Evolutionary conservation across 768 basidiomycete genomes (phyloP), one percentile per base, ranked within the genome.

Genomic region (Cytidiella melzeri): DNA sequence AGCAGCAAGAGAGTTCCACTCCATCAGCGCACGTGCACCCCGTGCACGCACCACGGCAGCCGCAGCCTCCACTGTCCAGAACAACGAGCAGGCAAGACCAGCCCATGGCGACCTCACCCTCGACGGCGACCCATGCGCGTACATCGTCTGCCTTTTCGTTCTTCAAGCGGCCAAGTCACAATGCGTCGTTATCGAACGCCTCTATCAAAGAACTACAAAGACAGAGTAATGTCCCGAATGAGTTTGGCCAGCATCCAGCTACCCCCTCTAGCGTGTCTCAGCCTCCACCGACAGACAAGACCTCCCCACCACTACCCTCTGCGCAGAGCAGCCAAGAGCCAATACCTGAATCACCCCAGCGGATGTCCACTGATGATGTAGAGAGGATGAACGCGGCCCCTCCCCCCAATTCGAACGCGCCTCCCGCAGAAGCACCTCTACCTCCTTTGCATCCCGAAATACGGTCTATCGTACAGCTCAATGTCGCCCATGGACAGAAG

Each of bases 401-500:
- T n/a, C n/a, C n/a, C n/a, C n/a, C n/a, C n/a, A n/a, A n/a, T n/a
- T n/a, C n/a, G n/a, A n/a, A n/a, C n/a, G n/a, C n/a, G n/a, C n/a
- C 2, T 40, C 44, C 75, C 1, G 62, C 72, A 2, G 73, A 75
- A 7, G 67, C 86, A 13, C 84, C 89, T 64, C 79, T 73, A 1
- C 63, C 73, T 1, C 75, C 75, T 12, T 68, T 90, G 15, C 89
- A 92, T 64, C 83, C 86, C 6, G 89, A 92, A 67, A 90, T 92
- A 46, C 80, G 84, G 41, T 89, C 86, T 3, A 77, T 89, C 47
- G 83, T 92, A 24, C 76, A 78, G 48, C 72, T 92, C 43, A 85
- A 81, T 20, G 69, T 80, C 37, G 81, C 85, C 11, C 90, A 92
- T 60, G 80, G 84, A 0, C 87, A 84, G 70, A 92, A 92, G 61